Percentiles rank a stretch among this genome's conserved stretches.
phyloP scores from a whole-genome alignment of 2,329 filamentous ascomycete genomes.

The Fusarium sambucinum region DNA sequence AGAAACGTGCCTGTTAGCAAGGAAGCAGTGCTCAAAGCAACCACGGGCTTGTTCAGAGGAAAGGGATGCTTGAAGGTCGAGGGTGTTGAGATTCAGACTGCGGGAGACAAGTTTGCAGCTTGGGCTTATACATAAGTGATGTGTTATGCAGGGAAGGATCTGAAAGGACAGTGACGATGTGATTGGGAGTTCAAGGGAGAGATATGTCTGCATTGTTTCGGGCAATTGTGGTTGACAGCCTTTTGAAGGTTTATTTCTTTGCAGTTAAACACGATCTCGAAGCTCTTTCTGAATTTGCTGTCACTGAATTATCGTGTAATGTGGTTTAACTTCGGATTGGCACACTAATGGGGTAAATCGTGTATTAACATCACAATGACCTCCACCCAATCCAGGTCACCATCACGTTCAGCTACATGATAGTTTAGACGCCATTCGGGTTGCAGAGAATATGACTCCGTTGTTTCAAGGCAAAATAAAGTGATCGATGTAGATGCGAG shows the following conservation, averaged over 20 bases:
- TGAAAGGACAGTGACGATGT: background rate
- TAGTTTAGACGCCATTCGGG: background rate
- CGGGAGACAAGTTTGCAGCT: conserved; percentile 48
- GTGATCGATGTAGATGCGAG: background rate
- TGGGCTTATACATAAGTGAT: conserved; percentile 56
- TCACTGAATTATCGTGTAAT: background rate
- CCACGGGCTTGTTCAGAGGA: conserved; percentile 38
- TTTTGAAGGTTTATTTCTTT: background rate
- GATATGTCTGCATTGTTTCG: background rate
- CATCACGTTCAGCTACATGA: background rate
- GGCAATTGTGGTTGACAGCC: background rate
- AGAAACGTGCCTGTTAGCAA: conserved; percentile 21
- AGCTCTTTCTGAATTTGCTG: fast-evolving
- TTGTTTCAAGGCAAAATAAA: background rate
- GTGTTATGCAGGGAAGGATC: background rate
- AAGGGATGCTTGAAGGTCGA: conserved; percentile 51
- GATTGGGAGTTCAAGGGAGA: background rate
- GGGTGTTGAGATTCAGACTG: conserved; percentile 50
- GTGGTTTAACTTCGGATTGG: background rate
- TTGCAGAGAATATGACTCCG: background rate
- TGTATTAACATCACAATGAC: background rate
- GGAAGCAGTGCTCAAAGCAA: conserved; percentile 47
- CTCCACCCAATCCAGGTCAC: background rate
- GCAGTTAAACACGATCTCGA: background rate
- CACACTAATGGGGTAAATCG: background rate